These are phyloP conservation scores for Pichia scutulata DNA, from an alignment of 805 yeast species.

Conservation along the genomic window DNA sequence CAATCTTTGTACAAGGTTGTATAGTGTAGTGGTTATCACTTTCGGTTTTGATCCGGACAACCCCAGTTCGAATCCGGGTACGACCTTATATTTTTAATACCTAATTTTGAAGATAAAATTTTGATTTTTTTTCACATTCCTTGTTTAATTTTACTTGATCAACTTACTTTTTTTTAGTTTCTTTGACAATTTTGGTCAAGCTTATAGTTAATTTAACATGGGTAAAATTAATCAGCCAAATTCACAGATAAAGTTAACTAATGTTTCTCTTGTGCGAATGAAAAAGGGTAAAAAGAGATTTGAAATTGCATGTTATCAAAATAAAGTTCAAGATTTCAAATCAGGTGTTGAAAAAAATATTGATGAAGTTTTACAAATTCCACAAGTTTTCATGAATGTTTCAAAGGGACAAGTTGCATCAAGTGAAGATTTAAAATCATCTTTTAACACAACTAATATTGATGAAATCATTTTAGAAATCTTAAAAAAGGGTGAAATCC, in stretches of 20 bases:
- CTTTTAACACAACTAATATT: constrained; percentile 70
- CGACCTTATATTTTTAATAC: constrained; percentile 44
- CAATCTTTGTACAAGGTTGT: constrained; percentile 28
- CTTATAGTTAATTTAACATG: constrained; percentile 16
- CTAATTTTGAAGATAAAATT: too few species aligned
- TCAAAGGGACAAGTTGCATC: constrained; percentile 93
- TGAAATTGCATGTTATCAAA: constrained; percentile 94
- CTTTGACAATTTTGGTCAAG: neutral
- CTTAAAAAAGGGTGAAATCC: constrained; percentile 86
- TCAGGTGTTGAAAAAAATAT: constrained; percentile 82
- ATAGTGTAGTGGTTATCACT: constrained; percentile 79
- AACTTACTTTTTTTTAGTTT: neutral
- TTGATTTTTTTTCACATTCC: neutral
- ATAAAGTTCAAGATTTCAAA: constrained; percentile 94
- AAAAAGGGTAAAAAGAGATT: constrained; percentile 86
- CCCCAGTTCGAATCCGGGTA: constrained; percentile 86
- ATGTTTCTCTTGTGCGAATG: constrained; percentile 87
- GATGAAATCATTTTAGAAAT: constrained; percentile 76
- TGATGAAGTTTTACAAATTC: constrained; percentile 93
- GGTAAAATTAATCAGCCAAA: constrained; percentile 73
- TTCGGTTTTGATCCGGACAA: constrained; percentile 74
- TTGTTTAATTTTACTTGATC: neutral
- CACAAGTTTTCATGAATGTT: constrained; percentile 87
- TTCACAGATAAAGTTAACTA: constrained; percentile 82
- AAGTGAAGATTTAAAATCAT: constrained; percentile 65